These are phyloP conservation scores for Pleurotus sapidus DNA, from an alignment of 768 basidiomycete species.

Conservation along the genomic window DNA sequence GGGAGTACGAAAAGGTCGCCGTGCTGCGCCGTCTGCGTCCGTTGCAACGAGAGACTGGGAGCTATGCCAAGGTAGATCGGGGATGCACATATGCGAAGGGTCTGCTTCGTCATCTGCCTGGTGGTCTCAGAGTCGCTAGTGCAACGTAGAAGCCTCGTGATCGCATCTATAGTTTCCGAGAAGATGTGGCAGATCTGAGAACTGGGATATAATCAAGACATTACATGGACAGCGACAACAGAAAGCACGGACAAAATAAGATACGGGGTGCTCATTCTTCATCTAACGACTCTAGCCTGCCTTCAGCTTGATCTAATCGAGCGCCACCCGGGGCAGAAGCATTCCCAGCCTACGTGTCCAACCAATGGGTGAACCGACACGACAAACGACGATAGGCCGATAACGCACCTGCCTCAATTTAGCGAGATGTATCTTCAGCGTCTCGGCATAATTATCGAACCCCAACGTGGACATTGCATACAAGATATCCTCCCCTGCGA, in stretches of 20 bases:
- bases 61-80: too few relatives aligned
- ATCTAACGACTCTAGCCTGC: constrained; percentile 1
- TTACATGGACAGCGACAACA: neutral
- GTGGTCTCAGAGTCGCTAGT: too few relatives aligned
- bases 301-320: neutral
- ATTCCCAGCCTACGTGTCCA: neutral
- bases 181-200: too few relatives aligned
- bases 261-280: neutral
- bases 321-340: neutral
- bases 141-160: too few relatives aligned
- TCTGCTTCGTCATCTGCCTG: too few relatives aligned
- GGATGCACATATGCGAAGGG: too few relatives aligned
- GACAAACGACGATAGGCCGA: neutral
- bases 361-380: neutral
- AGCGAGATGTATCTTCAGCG: constrained; percentile 87
- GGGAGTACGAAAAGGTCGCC: too few relatives aligned
- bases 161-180: too few relatives aligned
- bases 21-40: too few relatives aligned
- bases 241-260: neutral
- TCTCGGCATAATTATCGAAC: constrained; percentile 93
- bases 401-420: constrained; percentile 65
- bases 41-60: too few relatives aligned
- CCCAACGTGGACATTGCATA: constrained; percentile 92
- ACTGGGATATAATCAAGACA: neutral
- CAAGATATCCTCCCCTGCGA: constrained; percentile 95